Conservation (phyloP, 768 basidiomycete genomes). For the Epithele typhae region DNA sequence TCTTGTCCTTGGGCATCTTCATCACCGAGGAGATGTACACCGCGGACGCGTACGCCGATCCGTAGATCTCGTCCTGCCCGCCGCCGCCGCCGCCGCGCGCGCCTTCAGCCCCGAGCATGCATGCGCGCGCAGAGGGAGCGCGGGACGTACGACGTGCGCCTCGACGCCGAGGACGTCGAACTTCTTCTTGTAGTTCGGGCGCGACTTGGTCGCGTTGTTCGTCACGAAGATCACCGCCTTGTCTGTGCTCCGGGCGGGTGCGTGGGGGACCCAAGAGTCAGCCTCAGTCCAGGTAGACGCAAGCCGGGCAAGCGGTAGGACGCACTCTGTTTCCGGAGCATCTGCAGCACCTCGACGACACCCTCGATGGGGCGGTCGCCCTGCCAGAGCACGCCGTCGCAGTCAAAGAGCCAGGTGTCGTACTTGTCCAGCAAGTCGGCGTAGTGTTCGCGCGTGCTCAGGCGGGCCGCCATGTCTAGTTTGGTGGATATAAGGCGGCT, state of each 20-base stretch:
- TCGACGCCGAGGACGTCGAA: constrained; percentile 88
- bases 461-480: constrained; percentile 18
- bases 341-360: constrained; percentile 65
- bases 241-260: too few species aligned
- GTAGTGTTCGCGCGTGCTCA: constrained; percentile 28
- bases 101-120: neutral
- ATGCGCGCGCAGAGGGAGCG: neutral
- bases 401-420: constrained; percentile 96
- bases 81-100: too few species aligned
- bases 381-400: constrained; percentile 93
- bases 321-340: constrained; percentile 72
- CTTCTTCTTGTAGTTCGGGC: constrained; percentile 82
- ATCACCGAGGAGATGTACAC: constrained; percentile 86
- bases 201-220: constrained; percentile 95
- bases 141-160: constrained; percentile 68
- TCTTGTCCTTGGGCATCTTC: constrained; percentile 85
- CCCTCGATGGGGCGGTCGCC: constrained; percentile 79
- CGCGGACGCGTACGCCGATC: constrained; percentile 85
- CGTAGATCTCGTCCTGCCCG: constrained; percentile 93
- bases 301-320: neutral
- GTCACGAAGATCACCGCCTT: constrained; percentile 92
- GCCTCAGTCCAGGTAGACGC: neutral
- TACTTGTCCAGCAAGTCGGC: constrained; percentile 47
- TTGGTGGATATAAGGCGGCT: too few species aligned
- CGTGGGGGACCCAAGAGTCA: neutral